A percentile compares a stretch with the other conserved stretches of the same genome.
Conservation (phyloP, 495 filamentous ascomycete genomes). For the Hypomontagnella monticulosa region DNA sequence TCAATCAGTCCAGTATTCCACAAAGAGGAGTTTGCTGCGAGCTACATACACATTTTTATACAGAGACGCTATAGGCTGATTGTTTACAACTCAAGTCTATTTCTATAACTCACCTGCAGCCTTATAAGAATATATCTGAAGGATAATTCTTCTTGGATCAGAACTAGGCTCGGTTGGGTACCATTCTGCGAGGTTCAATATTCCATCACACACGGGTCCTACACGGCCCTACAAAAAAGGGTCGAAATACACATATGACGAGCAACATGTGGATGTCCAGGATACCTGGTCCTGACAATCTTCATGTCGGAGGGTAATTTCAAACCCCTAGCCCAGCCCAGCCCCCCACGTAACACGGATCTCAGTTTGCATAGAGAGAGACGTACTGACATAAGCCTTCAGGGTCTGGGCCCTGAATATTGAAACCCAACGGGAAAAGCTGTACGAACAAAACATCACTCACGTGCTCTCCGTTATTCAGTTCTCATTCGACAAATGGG, state of each 20-base stretch:
- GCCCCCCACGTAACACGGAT: slow-evolving; percentile 3
- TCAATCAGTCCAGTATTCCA: too few species aligned
- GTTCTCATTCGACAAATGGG: slow-evolving; percentile 50
- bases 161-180: too few species aligned
- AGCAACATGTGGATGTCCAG: slow-evolving; percentile 33
- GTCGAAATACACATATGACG: background rate
- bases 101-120: too few species aligned
- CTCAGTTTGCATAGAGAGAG: background rate
- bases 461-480: slow-evolving; percentile 85
- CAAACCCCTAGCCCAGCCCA: slow-evolving; percentile 17
- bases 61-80: too few species aligned
- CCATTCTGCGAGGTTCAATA: background rate
- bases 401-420: slow-evolving; percentile 76
- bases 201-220: background rate
- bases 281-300: slow-evolving; percentile 59
- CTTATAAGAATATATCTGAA: too few species aligned
- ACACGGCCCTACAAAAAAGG: background rate
- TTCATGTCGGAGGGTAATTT: slow-evolving; percentile 86
- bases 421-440: slow-evolving; percentile 66
- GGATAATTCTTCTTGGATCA: too few species aligned
- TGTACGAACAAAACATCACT: slow-evolving; percentile 80
- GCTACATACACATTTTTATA: too few species aligned
- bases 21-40: too few species aligned
- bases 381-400: slow-evolving; percentile 44
- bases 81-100: too few species aligned